Evolutionary conservation across 768 basidiomycete species (phyloP), one percentile per base, ranked within the genome.

Genomic region (Boletellus sp.): DNA sequence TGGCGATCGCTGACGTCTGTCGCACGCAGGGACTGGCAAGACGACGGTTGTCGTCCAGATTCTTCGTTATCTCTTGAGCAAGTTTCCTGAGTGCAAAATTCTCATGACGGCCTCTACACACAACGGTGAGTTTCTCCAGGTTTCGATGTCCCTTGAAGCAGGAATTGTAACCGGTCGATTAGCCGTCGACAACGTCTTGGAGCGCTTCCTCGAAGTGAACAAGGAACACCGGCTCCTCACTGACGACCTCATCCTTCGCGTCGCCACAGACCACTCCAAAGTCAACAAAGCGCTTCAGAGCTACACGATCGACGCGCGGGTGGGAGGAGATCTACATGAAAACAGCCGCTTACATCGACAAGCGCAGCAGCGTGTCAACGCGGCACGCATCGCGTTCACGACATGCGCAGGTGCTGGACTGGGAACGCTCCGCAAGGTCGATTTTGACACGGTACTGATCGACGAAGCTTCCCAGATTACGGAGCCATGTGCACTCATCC

Each of bases 391-490:
- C 38, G 74, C 80, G 6, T 87, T 84, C 62, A 82, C 82, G 1
- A 87, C 85, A 1, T 85, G 83, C 56, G 79, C 83, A 28, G 78
- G 80, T 11, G 79, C 82, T 32, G 82, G 83, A 3, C 65, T 85
- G 9, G 82, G 83, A 6, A 74, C 79, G 13, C 54, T 85, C 28
- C 72, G 79, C 41, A 78, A 81, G 57, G 38, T 70, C 16, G 69
- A 81, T 48, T 86, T 85, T 55, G 78, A 79, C 35, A 77, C 80
- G 19, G 81, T 78, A 0, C 67, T 86, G 39, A 82, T 86, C 36
- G 85, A 87, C 58, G 83, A 86, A 55, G 84, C 84, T 0, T 85
- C 83, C 0, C 84, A 85, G 59, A 78, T 86, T 9, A 85, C 83
- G 0, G 85, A 87, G 54, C 80, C 83, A 3, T 76, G 75, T 43